Conservation (phyloP, 306 rosid genomes). For the Notholithocarpus densiflorus region DNA sequence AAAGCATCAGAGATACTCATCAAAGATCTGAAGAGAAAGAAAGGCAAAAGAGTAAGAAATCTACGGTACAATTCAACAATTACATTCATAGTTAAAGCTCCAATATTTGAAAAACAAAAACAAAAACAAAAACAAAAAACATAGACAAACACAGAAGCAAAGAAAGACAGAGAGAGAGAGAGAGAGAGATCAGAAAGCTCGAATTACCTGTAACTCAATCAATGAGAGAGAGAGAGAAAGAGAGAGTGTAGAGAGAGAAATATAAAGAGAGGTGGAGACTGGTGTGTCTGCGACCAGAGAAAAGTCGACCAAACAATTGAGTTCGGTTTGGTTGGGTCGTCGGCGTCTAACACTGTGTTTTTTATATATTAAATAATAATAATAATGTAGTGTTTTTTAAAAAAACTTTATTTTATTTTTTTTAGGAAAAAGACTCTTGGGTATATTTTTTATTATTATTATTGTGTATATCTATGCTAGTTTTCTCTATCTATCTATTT, state of each 20-base stretch:
- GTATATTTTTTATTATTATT: no score
- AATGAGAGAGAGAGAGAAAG: constrained; percentile 28
- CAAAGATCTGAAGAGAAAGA: constrained; percentile 23
- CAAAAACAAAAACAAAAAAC: neutral
- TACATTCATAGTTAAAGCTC: constrained; percentile 1
- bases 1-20: neutral
- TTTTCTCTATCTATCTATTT: no score
- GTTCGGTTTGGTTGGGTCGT: constrained; percentile 82
- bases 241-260: neutral
- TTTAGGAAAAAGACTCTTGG: neutral
- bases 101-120: neutral
- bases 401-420: neutral
- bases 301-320: constrained; percentile 50
- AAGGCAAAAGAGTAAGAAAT: constrained; percentile 7
- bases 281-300: constrained; percentile 29
- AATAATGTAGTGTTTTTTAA: neutral
- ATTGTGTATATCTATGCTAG: neutral
- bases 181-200: constrained; percentile 34
- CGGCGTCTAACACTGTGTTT: constrained; percentile 63
- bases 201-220: constrained; percentile 39
- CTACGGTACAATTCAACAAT: constrained; percentile 7
- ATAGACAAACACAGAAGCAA: neutral
- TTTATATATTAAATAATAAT: neutral
- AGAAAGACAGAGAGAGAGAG: neutral
- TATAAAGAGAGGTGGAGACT: constrained; percentile 1